Evolutionary conservation across 1,284 basidiomycete genomes (phyloP).

Genomic region (Leccinum subspadiceum): DNA sequence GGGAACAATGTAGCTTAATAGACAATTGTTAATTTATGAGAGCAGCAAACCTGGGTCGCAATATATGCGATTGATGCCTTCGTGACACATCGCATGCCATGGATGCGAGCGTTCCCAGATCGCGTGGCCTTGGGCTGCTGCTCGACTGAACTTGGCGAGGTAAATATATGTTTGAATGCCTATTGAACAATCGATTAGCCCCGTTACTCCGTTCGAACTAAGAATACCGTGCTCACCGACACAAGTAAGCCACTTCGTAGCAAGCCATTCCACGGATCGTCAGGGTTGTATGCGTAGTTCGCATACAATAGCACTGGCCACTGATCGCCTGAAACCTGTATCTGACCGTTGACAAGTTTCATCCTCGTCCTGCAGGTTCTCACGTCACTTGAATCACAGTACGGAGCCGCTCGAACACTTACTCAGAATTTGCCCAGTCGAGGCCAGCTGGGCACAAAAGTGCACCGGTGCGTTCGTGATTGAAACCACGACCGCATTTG

Average conservation of each 20-base stretch:
- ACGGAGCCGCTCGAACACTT: neutral
- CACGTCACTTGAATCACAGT: neutral
- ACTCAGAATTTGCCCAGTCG: too few species aligned
- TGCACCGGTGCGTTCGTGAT: too few species aligned
- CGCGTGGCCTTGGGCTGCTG: slow-evolving; percentile 4
- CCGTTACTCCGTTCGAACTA: neutral
- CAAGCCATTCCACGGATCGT: slow-evolving; percentile 1
- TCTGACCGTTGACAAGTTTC: neutral
- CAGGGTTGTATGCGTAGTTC: neutral
- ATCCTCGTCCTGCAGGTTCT: neutral
- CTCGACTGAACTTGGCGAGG: neutral
- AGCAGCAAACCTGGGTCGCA: neutral
- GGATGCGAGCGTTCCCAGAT: neutral
- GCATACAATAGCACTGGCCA: neutral
- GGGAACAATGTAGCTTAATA: neutral
- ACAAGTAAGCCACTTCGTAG: neutral
- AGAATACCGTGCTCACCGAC: neutral
- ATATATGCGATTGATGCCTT: slow-evolving; percentile 4
- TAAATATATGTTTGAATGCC: slow-evolving; percentile 7
- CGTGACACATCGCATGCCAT: slow-evolving; percentile 3
- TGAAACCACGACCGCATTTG: too few species aligned
- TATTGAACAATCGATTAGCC: neutral
- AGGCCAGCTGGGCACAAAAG: too few species aligned
- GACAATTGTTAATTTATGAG: neutral
- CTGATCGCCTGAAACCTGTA: neutral